Evolutionary conservation across 2,329 filamentous ascomycete genomes (phyloP).

Genomic region (Hypoxylon sp.): DNA sequence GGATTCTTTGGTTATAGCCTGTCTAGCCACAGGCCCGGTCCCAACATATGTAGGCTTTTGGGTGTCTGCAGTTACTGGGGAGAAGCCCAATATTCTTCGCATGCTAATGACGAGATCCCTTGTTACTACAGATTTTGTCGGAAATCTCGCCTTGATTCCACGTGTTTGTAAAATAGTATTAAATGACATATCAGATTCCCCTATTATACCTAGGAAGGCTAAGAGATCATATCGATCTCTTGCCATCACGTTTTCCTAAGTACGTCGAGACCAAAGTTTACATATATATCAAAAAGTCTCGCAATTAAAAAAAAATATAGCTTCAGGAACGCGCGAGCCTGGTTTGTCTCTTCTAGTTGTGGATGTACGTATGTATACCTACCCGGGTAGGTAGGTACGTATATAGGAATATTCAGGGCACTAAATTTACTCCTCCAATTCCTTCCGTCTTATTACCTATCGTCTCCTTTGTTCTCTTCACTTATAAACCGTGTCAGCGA

Average conservation of each 20-base stretch:
- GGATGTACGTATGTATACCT: not conserved
- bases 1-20: not conserved
- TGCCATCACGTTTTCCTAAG: not conserved
- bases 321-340: not conserved
- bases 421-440: not conserved
- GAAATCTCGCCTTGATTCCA: slow-evolving; percentile 4
- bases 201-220: not conserved
- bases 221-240: not conserved
- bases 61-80: not conserved
- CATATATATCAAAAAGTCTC: not conserved
- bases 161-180: slow-evolving; percentile 13
- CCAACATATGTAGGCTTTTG: slow-evolving; percentile 13
- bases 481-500: not conserved
- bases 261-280: not conserved
- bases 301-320: not conserved
- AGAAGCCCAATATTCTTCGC: slow-evolving; percentile 9
- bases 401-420: not conserved
- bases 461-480: not conserved
- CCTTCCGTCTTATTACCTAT: not conserved
- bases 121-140: not conserved
- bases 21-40: slow-evolving; percentile 2
- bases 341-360: not conserved
- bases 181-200: slow-evolving; percentile 9
- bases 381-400: not conserved
- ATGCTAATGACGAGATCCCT: slow-evolving; percentile 4